These are phyloP conservation scores for Acanthamoeba quina DNA, from an alignment of 208 protist species.

Conservation along the genomic window DNA sequence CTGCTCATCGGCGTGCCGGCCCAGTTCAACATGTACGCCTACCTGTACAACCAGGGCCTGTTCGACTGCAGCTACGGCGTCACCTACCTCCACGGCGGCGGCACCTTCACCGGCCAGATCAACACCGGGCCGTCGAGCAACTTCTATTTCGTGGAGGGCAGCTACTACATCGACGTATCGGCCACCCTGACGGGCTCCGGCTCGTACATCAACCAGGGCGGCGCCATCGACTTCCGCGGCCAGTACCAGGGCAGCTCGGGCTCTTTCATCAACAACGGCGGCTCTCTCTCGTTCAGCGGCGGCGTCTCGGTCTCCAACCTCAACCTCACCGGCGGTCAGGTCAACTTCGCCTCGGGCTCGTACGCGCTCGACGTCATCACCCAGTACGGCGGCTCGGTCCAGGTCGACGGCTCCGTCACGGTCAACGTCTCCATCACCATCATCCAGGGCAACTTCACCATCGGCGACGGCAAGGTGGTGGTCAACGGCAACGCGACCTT, in stretches of 20 bases:
- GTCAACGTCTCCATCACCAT: slow-evolving; percentile 70
- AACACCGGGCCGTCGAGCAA: background rate
- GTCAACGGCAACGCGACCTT: slow-evolving; percentile 13
- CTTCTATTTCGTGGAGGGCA: slow-evolving; percentile 66
- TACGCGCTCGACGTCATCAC: slow-evolving; percentile 60
- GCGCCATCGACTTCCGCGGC: slow-evolving; percentile 68
- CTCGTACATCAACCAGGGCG: slow-evolving; percentile 63
- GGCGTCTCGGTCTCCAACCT: slow-evolving; percentile 58
- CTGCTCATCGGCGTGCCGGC: slow-evolving; percentile 43
- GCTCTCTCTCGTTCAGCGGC: slow-evolving; percentile 44
- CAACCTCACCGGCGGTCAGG: slow-evolving; percentile 70
- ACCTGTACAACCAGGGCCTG: slow-evolving; percentile 17
- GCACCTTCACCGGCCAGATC: slow-evolving; percentile 8
- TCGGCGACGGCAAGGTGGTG: slow-evolving; percentile 46
- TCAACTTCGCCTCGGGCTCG: slow-evolving; percentile 50
- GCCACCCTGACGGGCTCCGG: slow-evolving; percentile 46
- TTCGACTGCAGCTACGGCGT: slow-evolving; percentile 70
- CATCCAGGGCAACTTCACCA: slow-evolving; percentile 46
- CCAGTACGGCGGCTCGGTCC: slow-evolving; percentile 41
- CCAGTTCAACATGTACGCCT: slow-evolving; percentile 69
- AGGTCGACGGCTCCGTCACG: slow-evolving; percentile 29
- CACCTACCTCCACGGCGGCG: slow-evolving; percentile 65
- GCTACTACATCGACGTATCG: slow-evolving; percentile 63
- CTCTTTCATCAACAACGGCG: slow-evolving; percentile 40
- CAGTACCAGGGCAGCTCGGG: slow-evolving; percentile 11